Evolutionary conservation across 257 asterid genomes (phyloP), one percentile per base, ranked within the genome.

Genomic region (Ophiorrhiza pumila): DNA sequence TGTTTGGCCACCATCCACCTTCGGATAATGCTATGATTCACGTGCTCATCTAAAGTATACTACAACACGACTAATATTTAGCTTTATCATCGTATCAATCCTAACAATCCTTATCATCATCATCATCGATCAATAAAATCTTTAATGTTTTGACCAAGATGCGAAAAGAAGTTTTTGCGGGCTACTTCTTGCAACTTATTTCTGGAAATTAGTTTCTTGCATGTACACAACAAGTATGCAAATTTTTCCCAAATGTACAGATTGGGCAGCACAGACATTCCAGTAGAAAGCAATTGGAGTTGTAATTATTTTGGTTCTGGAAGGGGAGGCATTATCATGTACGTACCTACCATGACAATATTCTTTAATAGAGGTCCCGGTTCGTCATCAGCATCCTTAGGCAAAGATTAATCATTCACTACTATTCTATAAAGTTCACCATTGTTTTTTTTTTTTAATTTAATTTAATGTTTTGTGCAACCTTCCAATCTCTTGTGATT

Each of bases 221-320:
- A 37, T 37, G 7, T 37, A 37, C n/a, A n/a, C n/a, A n/a, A n/a
- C n/a, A n/a, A n/a, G n/a, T n/a, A n/a, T n/a, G n/a, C n/a, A n/a
- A n/a, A n/a, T n/a, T n/a, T n/a, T n/a, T n/a, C n/a, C n/a, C n/a
- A n/a, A n/a, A n/a, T n/a, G n/a, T n/a, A n/a, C n/a, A n/a, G n/a
- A n/a, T n/a, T n/a, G n/a, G 27, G 46, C 23, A 37, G 67, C 17
- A 11, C 41, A 75, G 60, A 59, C 78, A 82, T 59, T 62, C 82
- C 80, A 57, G 67, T 63, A 49, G 49, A 32, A 58, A 29, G 79
- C 75, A 58, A 39, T 66, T 80, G 64, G 84, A 82, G 79, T 63
- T 68, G 70, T 77, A 73, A 85, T 86, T n/a, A 89, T 85, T 37
- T 79, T 69, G 88, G 95, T 81, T 65, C 75, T 56, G 61, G 68